Evolutionary conservation across 2,329 filamentous ascomycete genomes (phyloP), one percentile per base, ranked within the genome.

Genomic region (Ophiostoma sp.): DNA sequence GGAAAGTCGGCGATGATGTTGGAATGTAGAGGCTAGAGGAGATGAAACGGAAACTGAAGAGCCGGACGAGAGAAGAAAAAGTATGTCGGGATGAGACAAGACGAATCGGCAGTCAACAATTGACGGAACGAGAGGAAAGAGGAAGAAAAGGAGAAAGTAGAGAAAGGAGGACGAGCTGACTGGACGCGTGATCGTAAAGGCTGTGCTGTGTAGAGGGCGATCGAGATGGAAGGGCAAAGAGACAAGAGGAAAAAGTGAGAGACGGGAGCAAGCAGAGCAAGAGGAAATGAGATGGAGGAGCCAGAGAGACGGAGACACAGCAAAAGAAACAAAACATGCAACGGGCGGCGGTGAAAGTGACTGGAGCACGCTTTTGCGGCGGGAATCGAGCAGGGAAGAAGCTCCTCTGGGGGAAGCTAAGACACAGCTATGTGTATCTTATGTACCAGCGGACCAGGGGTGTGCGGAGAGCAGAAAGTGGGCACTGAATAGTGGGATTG

Each of bases 331-430:
- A 23, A 65, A 65, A 65, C 62, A 65, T 39, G 62, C 62, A 65
- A 39, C 62, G 15, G 62, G 62, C 62, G 35, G 62, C 62, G 62
- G 62, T 65, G 62, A 65, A 65, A 39, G 60, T 65, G 62, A 65
- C 15, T 65, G 35, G 35, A 65, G 62, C 62, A 65, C 62, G 20
- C 62, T 65, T 64, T 23, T 39, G 62, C 35, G 7, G 62, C 62
- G 35, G 62, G 62, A 65, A 36, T 36, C 62, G 20, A 65, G 62
- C 62, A 65, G 62, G 62, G 62, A 39, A 65, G 62, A 39, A 23
- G 62, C 62, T 65, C 62, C 62, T 65, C 35, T n/a, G 62, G 35
- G 31, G 62, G 20, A 8, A 65, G 62, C 62, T 65, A 65, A 39
- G 60, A 39, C 60, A 65, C 35, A 65, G 62, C 62, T 65, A 31